phyloP scores from a whole-genome alignment of 352 stramenopile genomes.

The Discostella stelligera region DNA sequence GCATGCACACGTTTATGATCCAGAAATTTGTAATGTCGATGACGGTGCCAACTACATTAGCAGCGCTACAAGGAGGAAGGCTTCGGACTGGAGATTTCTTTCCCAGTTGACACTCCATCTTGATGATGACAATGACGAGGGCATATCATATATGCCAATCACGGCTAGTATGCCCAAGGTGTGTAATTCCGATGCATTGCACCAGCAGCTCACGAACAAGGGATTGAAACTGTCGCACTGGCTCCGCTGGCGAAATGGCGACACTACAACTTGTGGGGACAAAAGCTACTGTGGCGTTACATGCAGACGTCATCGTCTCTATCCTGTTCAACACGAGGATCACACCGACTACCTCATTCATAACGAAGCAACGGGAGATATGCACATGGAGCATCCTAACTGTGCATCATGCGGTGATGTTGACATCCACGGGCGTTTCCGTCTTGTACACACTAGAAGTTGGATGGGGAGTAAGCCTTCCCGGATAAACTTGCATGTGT shows the following conservation, averaged over 20 bases:
- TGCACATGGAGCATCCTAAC: conserved; percentile 56
- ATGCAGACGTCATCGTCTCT: conserved; percentile 19
- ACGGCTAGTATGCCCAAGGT: conserved; percentile 41
- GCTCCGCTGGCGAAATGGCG: conserved; percentile 13
- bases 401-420: conserved; percentile 45
- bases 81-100: conserved; percentile 5
- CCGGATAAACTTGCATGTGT: conserved; percentile 42
- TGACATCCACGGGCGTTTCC: conserved; percentile 56
- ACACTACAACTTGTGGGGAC: conserved; percentile 1
- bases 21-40: conserved; percentile 20
- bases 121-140: conserved; percentile 2
- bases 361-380: conserved; percentile 37
- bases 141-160: conserved; percentile 23
- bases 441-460: conserved; percentile 30
- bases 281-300: background rate
- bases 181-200: conserved; percentile 32
- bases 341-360: conserved; percentile 57
- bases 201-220: conserved; percentile 13
- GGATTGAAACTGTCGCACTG: conserved; percentile 17
- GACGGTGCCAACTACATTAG: background rate
- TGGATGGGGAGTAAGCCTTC: conserved; percentile 16
- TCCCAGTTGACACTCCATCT: conserved; percentile 15
- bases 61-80: background rate
- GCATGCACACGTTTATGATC: conserved; percentile 55
- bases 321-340: conserved; percentile 55